Conservation (phyloP, 2,329 filamentous ascomycete species). For the Verruconis gallopava region DNA sequence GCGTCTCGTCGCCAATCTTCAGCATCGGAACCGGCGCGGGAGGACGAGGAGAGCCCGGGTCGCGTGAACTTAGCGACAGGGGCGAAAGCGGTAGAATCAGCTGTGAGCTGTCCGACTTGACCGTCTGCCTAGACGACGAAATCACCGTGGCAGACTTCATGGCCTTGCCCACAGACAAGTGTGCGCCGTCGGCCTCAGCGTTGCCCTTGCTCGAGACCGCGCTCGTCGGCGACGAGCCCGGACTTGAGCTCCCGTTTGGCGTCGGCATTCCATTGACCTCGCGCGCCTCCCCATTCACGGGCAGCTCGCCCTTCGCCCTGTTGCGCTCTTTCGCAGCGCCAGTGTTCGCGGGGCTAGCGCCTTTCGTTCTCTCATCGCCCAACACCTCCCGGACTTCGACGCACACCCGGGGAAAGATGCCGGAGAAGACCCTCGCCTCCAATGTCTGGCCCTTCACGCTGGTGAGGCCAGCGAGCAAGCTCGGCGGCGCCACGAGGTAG, state of each 20-base stretch:
- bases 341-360: not conserved
- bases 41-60: slow-evolving; percentile 60
- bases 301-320: too few relatives aligned
- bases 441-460: slow-evolving; percentile 85
- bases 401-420: slow-evolving; percentile 89
- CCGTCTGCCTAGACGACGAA: slow-evolving; percentile 23
- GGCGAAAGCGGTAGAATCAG: slow-evolving; percentile 26
- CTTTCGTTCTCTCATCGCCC: slow-evolving; percentile 49
- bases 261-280: slow-evolving; percentile 13
- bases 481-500: slow-evolving; percentile 89
- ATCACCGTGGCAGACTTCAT: slow-evolving; percentile 6
- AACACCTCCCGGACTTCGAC: slow-evolving; percentile 91
- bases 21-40: slow-evolving; percentile 92
- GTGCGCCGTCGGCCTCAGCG: not conserved
- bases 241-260: slow-evolving; percentile 8
- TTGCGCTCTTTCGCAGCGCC: slow-evolving; percentile 14
- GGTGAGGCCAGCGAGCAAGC: slow-evolving; percentile 79
- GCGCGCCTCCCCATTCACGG: too few relatives aligned
- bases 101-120: slow-evolving; percentile 26
- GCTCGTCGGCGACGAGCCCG: slow-evolving; percentile 1
- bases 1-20: slow-evolving; percentile 93
- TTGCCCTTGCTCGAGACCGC: not conserved
- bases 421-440: slow-evolving; percentile 94
- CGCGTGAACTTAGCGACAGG: slow-evolving; percentile 34
- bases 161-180: slow-evolving; percentile 7